These are phyloP conservation scores for Phoenix roebelenii DNA, from an alignment of 176 grass and related monocot species.

Conservation along the genomic window DNA sequence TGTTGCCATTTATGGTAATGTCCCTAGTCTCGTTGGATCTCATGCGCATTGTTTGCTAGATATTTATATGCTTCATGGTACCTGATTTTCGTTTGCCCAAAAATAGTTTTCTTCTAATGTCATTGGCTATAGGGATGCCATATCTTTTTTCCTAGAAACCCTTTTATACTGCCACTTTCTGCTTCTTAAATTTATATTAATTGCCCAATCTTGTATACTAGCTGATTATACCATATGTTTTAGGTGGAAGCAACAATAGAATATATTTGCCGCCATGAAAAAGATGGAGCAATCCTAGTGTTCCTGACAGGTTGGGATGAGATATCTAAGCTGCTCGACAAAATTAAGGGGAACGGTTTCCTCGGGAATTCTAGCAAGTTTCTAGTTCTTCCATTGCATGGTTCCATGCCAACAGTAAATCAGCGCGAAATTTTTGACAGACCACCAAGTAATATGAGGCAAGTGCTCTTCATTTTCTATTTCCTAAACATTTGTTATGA, in stretches of 20 bases:
- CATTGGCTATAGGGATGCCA: no score
- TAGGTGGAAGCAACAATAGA: constrained; percentile 92
- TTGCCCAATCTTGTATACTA: constrained; percentile 4
- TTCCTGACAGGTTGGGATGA: constrained; percentile 98
- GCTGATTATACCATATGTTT: constrained; percentile 11
- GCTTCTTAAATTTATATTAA: constrained; percentile 8
- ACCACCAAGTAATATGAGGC: constrained; percentile 67
- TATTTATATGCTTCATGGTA: no score
- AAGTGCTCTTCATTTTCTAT: constrained; percentile 10
- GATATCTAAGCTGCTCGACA: constrained; percentile 89
- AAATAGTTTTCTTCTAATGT: no score
- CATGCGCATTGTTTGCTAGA: no score
- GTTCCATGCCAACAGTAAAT: constrained; percentile 94
- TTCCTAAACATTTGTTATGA: background rate
- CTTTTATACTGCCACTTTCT: background rate
- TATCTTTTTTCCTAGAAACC: no score
- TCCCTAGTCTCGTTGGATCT: no score
- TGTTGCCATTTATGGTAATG: no score
- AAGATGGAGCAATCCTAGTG: constrained; percentile 87
- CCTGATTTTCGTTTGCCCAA: background rate
- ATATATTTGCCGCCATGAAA: constrained; percentile 71
- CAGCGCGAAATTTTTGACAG: constrained; percentile 97
- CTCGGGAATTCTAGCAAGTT: constrained; percentile 68
- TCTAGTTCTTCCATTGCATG: constrained; percentile 80
- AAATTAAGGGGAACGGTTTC: constrained; percentile 64